These are phyloP conservation scores for Lodderomyces jiufengensis DNA, from an alignment of 1,139 yeast species.

Conservation along the genomic window DNA sequence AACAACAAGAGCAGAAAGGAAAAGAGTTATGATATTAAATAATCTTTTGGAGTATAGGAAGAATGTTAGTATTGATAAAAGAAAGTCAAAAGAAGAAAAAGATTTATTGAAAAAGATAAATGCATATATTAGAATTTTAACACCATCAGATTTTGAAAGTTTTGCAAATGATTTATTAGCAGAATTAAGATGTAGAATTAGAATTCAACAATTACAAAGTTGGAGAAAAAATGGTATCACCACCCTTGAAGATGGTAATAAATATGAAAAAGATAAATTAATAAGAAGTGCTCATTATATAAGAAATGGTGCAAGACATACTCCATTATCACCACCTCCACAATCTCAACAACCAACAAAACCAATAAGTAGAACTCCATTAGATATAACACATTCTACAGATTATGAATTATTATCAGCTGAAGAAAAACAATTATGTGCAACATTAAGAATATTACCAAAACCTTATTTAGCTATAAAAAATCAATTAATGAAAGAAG, in stretches of 20 bases:
- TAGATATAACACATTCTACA: constrained; percentile 78
- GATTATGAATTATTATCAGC: constrained; percentile 79
- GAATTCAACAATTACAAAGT: constrained; percentile 86
- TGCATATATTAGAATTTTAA: constrained; percentile 77
- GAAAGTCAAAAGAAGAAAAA: constrained; percentile 83
- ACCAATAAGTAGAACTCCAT: constrained; percentile 43
- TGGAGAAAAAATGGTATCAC: constrained; percentile 91
- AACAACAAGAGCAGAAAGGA: constrained; percentile 89
- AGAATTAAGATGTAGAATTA: constrained; percentile 74
- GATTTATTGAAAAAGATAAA: constrained; percentile 72
- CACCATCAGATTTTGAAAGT: constrained; percentile 72
- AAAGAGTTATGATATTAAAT: constrained; percentile 75
- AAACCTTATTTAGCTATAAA: constrained; percentile 93
- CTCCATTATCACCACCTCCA: constrained; percentile 25
- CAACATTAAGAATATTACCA: constrained; percentile 79
- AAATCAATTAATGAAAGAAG: constrained; percentile 85
- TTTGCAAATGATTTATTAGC: constrained; percentile 70
- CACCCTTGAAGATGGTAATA: constrained; percentile 75
- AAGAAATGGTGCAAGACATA: constrained; percentile 49
- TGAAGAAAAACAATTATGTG: constrained; percentile 84
- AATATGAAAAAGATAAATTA: constrained; percentile 84
- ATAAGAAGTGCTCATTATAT: constrained; percentile 58
- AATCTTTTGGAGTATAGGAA: constrained; percentile 79
- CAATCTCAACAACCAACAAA: constrained; percentile 39
- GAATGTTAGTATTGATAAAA: constrained; percentile 71